Evolutionary conservation across 805 yeast species (phyloP).

Genomic region (Yarrowia osloensis): DNA sequence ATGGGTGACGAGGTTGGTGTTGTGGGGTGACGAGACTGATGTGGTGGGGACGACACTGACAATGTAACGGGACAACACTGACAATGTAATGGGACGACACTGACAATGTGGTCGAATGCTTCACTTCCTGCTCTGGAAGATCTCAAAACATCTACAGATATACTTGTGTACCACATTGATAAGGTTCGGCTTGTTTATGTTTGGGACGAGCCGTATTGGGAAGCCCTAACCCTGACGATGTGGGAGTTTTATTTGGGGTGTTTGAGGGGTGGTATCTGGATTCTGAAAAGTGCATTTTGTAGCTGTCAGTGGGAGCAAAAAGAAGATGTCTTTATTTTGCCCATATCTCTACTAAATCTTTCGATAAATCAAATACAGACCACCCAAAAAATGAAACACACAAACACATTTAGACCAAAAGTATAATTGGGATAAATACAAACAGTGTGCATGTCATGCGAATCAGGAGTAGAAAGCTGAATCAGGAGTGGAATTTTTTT

Average conservation of each 20-base stretch:
- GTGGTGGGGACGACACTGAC: not conserved
- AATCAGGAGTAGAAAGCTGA: too few species aligned
- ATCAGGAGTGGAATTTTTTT: too few species aligned
- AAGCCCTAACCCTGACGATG: not conserved
- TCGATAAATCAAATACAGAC: too few species aligned
- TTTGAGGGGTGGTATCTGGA: not conserved
- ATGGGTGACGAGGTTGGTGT: too few species aligned
- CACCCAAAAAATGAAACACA: too few species aligned
- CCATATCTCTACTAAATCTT: too few species aligned
- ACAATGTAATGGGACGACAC: not conserved
- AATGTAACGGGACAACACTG: not conserved
- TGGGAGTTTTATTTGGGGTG: not conserved
- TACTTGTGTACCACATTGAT: not conserved
- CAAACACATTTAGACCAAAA: not conserved
- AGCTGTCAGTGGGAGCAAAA: too few species aligned
- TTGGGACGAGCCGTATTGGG: slow-evolving; percentile 27
- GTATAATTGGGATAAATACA: not conserved
- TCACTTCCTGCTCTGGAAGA: not conserved
- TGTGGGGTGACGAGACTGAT: not conserved
- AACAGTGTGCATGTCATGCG: too few species aligned
- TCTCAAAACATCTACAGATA: slow-evolving; percentile 28
- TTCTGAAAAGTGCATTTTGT: not conserved
- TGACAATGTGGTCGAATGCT: not conserved
- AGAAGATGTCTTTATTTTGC: too few species aligned
- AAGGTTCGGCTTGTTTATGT: slow-evolving; percentile 30